phyloP scores from a whole-genome alignment of 768 basidiomycete genomes.

The Piloderma croceum region DNA sequence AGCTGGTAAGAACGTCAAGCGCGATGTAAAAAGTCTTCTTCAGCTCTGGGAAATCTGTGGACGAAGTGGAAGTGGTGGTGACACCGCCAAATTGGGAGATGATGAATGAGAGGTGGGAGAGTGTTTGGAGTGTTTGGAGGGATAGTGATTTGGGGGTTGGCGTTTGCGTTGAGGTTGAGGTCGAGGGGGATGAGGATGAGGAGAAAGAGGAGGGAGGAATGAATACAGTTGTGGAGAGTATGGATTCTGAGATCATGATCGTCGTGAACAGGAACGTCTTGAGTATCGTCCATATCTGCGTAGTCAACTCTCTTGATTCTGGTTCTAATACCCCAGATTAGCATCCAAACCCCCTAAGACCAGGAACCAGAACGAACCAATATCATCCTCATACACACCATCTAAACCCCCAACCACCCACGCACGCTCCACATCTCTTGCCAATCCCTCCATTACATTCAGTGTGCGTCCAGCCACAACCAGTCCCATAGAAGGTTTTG shows the following conservation, averaged over 20 bases:
- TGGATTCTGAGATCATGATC: constrained; percentile 41
- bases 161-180: background rate
- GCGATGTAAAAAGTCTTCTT: constrained; percentile 73
- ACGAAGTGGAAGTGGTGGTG: constrained; percentile 38
- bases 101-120: constrained; percentile 69
- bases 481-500: no score
- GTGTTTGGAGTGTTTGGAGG: constrained; percentile 44
- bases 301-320: constrained; percentile 12
- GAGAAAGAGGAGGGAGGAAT: constrained; percentile 17
- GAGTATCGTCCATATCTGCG: constrained; percentile 38
- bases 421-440: background rate
- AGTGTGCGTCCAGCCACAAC: background rate
- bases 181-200: background rate
- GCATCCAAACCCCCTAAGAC: no score
- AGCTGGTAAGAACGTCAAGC: constrained; percentile 54
- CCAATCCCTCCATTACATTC: background rate
- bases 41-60: constrained; percentile 62
- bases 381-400: background rate
- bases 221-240: constrained; percentile 35
- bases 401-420: background rate
- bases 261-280: constrained; percentile 46
- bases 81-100: constrained; percentile 78
- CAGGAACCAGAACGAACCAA: background rate
- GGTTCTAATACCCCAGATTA: no score
- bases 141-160: constrained; percentile 46